phyloP scores from a whole-genome alignment of 805 yeast genomes.

The Candida maesae region DNA sequence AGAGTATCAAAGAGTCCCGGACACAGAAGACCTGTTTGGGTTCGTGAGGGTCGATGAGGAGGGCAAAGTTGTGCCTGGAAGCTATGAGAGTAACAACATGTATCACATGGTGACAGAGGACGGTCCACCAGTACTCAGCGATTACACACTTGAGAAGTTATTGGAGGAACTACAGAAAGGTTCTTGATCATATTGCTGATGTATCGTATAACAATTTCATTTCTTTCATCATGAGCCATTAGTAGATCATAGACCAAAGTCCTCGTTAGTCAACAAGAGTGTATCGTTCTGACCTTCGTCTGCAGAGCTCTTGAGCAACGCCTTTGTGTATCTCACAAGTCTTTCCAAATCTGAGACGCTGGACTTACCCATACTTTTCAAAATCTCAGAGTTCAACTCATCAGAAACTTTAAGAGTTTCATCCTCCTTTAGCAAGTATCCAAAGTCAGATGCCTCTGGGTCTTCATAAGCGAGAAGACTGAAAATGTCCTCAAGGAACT shows the following conservation, averaged over 20 bases:
- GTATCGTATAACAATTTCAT: not conserved
- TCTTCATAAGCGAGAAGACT: conserved; percentile 50
- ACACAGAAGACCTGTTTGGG: conserved; percentile 67
- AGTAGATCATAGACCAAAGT: conserved; percentile 28
- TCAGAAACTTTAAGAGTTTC: conserved; percentile 39
- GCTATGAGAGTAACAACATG: conserved; percentile 56
- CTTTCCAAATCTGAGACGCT: conserved; percentile 41
- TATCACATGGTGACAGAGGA: conserved; percentile 48
- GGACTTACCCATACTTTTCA: conserved; percentile 41
- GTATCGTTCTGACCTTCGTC: conserved; percentile 32
- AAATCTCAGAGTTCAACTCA: conserved; percentile 38
- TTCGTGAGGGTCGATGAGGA: conserved; percentile 54
- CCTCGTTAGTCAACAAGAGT: conserved; percentile 41
- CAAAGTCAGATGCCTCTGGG: conserved; percentile 39
- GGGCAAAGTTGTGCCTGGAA: conserved; percentile 50
- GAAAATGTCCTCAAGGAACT: conserved; percentile 42
- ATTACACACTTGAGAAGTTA: conserved; percentile 42
- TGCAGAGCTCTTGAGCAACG: conserved; percentile 31
- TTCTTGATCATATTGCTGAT: not conserved
- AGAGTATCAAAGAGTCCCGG: conserved; percentile 61
- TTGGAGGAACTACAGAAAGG: conserved; percentile 1
- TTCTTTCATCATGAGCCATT: not conserved
- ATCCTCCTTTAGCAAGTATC: conserved; percentile 33
- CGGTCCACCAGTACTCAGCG: conserved; percentile 51
- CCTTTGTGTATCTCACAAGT: conserved; percentile 38